Evolutionary conservation across 2,329 filamentous ascomycete genomes (phyloP).

Genomic region (Epichloe baconii): DNA sequence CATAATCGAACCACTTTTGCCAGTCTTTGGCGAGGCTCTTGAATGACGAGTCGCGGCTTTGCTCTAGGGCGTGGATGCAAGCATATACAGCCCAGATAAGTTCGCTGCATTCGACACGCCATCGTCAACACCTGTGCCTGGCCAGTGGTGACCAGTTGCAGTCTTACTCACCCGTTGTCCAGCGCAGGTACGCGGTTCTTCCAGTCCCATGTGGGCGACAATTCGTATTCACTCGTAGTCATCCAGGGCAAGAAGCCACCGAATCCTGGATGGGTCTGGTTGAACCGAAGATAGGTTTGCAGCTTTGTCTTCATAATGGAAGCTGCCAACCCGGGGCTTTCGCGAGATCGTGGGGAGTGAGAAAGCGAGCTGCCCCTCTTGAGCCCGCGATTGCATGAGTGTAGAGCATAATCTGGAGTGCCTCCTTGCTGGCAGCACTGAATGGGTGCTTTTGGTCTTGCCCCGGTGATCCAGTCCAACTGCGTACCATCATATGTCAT

Average conservation of each 20-base stretch:
- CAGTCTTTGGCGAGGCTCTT: conserved; percentile 20
- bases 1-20: conserved; percentile 28
- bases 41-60: conserved; percentile 10
- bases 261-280: conserved; percentile 27
- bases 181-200: conserved; percentile 25
- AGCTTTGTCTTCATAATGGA: conserved; percentile 26
- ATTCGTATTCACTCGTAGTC: conserved; percentile 15
- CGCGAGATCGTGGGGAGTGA: conserved; percentile 20
- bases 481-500: conserved; percentile 29
- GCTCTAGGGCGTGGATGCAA: conserved; percentile 23
- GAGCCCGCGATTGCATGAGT: conserved; percentile 26
- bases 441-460: conserved; percentile 23
- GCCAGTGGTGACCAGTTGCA: not conserved
- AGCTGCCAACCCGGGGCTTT: conserved; percentile 19
- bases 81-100: conserved; percentile 30
- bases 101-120: conserved; percentile 15
- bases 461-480: conserved; percentile 25
- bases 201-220: conserved; percentile 24
- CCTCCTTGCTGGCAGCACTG: conserved; percentile 27
- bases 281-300: conserved; percentile 26
- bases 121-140: not conserved
- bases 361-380: conserved; percentile 23
- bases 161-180: conserved; percentile 23
- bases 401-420: conserved; percentile 30
- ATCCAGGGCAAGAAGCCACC: conserved; percentile 29